Evolutionary conservation across 1,284 basidiomycete genomes (phyloP).

Genomic region (Meripilus lineatus): DNA sequence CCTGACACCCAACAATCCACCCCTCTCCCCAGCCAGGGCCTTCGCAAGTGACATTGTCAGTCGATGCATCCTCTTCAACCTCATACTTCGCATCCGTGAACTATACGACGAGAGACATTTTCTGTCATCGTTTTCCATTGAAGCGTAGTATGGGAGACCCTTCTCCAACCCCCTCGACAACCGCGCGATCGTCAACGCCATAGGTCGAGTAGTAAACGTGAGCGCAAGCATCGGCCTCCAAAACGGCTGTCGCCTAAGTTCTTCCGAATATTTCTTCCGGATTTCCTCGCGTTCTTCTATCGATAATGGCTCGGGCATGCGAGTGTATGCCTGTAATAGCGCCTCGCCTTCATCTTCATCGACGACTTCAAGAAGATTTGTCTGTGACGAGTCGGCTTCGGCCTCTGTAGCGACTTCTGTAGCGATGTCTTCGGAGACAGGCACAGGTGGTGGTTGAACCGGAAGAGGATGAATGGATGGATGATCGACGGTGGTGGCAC

Average conservation of each 20-base stretch:
- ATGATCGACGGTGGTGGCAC: conserved; percentile 7
- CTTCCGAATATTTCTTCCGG: conserved; percentile 25
- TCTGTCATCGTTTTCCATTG: conserved; percentile 29
- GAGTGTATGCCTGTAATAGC: background rate
- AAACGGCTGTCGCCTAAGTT: conserved; percentile 27
- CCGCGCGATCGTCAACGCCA: conserved; percentile 33
- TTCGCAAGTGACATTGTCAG: conserved; percentile 23
- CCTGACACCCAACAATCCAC: conserved; percentile 33
- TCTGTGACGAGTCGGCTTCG: too few species aligned
- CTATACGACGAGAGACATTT: conserved; percentile 29
- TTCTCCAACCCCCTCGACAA: conserved; percentile 27
- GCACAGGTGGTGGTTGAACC: background rate
- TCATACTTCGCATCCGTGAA: conserved; percentile 31
- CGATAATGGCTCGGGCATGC: too few species aligned
- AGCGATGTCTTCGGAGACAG: background rate
- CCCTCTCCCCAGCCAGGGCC: conserved; percentile 28
- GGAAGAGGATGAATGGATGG: background rate
- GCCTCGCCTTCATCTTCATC: background rate
- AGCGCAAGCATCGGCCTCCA: conserved; percentile 39
- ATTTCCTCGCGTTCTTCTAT: background rate
- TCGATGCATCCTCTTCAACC: conserved; percentile 31
- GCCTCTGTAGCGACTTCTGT: background rate
- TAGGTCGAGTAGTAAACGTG: conserved; percentile 39
- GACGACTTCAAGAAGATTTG: background rate
- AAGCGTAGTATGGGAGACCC: conserved; percentile 34